A percentile compares a stretch with the other conserved stretches of the same genome.
phyloP scores from a whole-genome alignment of 1,139 yeast species.

The Spencermartinsiella ligniputridi region DNA sequence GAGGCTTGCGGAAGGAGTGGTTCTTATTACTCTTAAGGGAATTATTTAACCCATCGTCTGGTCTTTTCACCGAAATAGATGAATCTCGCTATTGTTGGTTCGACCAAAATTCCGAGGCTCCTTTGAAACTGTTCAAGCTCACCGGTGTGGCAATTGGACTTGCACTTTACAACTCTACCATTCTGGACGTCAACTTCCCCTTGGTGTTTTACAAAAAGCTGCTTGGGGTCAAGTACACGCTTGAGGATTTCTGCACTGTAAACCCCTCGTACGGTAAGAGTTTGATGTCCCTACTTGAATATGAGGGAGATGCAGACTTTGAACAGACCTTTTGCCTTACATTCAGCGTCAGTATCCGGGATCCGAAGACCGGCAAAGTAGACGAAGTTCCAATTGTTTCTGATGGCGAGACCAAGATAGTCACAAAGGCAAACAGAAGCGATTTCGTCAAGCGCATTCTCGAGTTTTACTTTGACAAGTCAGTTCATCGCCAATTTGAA shows the following conservation, averaged over 20 bases:
- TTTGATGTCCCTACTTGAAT: constrained; percentile 50
- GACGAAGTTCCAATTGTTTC: constrained; percentile 46
- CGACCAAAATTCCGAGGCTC: constrained; percentile 38
- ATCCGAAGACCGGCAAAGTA: constrained; percentile 15
- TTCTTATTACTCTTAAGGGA: constrained; percentile 67
- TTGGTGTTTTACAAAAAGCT: constrained; percentile 70
- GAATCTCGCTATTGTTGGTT: constrained; percentile 81
- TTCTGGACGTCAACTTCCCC: constrained; percentile 76
- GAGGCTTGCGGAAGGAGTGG: constrained; percentile 94
- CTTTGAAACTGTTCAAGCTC: constrained; percentile 56
- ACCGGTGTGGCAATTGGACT: constrained; percentile 85
- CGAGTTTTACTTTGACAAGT: constrained; percentile 52
- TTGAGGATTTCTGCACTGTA: constrained; percentile 62
- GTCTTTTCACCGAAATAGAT: constrained; percentile 46
- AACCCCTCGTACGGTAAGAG: constrained; percentile 64
- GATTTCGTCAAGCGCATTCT: constrained; percentile 61
- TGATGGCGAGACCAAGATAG: constrained; percentile 51
- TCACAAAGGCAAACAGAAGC: constrained; percentile 52
- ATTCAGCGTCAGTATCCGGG: constrained; percentile 41
- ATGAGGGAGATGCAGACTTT: constrained; percentile 37
- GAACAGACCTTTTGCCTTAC: constrained; percentile 43
- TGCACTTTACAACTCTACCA: constrained; percentile 87
- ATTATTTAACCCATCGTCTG: constrained; percentile 58
- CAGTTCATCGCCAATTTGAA: constrained; percentile 49
- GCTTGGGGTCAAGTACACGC: constrained; percentile 49